Conservation (phyloP, 2,329 filamentous ascomycete species). For the Cercospora berteroae region DNA sequence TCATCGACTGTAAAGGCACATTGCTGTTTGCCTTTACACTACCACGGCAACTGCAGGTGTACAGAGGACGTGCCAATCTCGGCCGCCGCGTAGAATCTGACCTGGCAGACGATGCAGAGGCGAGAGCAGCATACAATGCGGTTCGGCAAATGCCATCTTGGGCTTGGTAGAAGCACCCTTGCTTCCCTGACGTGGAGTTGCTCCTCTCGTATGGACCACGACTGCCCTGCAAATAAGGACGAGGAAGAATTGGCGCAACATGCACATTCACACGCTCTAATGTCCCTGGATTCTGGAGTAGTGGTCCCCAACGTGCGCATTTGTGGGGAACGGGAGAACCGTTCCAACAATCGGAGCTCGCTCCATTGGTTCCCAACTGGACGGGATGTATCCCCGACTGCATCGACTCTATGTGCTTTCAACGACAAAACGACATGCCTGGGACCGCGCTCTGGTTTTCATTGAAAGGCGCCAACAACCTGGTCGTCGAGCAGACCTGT, state of each 20-base stretch:
- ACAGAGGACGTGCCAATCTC: conserved; percentile 4
- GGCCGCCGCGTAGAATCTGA: not conserved
- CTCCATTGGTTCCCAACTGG: not conserved
- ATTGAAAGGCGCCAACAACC: not conserved
- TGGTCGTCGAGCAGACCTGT: not conserved
- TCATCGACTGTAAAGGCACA: not conserved
- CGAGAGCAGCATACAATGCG: not conserved
- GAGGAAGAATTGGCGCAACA: not conserved
- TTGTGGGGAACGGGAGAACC: not conserved
- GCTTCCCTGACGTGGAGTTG: not conserved
- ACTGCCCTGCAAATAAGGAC: not conserved
- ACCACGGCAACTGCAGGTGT: not conserved
- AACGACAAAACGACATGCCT: not conserved
- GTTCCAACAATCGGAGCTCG: not conserved
- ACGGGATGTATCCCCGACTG: not conserved
- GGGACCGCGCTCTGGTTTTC: not conserved
- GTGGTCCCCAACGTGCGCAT: not conserved
- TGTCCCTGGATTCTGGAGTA: not conserved
- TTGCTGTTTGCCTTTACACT: not conserved
- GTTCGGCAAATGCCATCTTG: not conserved
- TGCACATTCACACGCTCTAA: not conserved
- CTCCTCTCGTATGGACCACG: not conserved
- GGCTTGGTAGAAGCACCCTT: not conserved
- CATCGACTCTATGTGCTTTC: not conserved
- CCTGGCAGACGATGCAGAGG: not conserved